These are phyloP conservation scores for Aspergillus sp. DNA, from an alignment of 2,329 filamentous ascomycete species.

Conservation along the genomic window DNA sequence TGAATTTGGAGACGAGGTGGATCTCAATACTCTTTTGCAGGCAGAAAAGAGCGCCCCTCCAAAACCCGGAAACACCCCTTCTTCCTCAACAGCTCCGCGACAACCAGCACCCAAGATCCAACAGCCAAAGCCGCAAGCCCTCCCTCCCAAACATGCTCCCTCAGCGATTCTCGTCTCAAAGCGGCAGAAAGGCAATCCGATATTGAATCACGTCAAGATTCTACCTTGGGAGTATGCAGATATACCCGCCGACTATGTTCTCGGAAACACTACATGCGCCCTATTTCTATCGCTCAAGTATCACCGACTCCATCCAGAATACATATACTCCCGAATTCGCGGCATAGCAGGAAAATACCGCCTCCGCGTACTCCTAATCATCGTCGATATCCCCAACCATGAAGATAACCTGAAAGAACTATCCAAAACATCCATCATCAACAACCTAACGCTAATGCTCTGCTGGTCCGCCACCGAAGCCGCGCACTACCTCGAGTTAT, in stretches of 20 bases:
- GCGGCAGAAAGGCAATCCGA: conserved; percentile 90
- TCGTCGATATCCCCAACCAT: conserved; percentile 94
- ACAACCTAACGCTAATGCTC: conserved; percentile 83
- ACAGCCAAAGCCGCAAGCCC: conserved; percentile 82
- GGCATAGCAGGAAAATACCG: conserved; percentile 78
- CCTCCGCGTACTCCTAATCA: conserved; percentile 75
- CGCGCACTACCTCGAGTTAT: conserved; percentile 86
- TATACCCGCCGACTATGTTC: conserved; percentile 87
- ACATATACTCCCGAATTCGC: conserved; percentile 90
- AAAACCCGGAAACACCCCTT: conserved; percentile 46
- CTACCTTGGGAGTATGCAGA: conserved; percentile 95
- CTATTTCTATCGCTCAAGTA: conserved; percentile 95
- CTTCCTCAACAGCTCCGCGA: conserved; percentile 27
- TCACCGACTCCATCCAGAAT: conserved; percentile 93
- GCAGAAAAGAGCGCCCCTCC: conserved; percentile 26
- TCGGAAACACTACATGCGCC: conserved; percentile 81
- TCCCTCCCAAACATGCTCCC: conserved; percentile 59
- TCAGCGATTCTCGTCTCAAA: conserved; percentile 84
- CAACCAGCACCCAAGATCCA: conserved; percentile 54
- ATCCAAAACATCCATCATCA: conserved; percentile 85
- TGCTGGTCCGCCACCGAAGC: conserved; percentile 95
- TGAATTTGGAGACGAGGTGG: conserved; percentile 42
- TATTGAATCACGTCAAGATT: conserved; percentile 72
- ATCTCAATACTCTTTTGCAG: conserved; percentile 34
- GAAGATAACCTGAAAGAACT: conserved; percentile 84